Evolutionary conservation across 1,139 yeast species (phyloP).

Genomic region (Martiniozyma asiatica): DNA sequence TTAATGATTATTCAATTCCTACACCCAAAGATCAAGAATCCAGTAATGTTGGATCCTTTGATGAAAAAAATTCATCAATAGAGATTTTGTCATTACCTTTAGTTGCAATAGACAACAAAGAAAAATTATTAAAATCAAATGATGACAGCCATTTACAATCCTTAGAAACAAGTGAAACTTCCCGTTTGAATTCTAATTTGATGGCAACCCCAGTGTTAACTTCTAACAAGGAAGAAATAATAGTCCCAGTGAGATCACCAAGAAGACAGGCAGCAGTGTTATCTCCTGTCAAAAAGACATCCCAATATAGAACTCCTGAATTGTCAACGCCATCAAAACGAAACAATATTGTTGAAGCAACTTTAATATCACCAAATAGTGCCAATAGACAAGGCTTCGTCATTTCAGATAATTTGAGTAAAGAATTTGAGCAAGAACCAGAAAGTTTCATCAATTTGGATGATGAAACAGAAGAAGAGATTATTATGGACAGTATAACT

Average conservation of each 20-base stretch:
- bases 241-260: slow-evolving; percentile 12
- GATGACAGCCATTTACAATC: too few relatives aligned
- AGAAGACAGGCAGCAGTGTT: slow-evolving; percentile 7
- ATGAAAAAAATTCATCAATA: too few relatives aligned
- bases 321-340: slow-evolving; percentile 10
- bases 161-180: too few relatives aligned
- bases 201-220: slow-evolving; percentile 5
- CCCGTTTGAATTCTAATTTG: too few relatives aligned
- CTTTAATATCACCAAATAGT: slow-evolving; percentile 6
- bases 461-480: slow-evolving; percentile 14
- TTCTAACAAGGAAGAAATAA: too few relatives aligned
- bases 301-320: slow-evolving; percentile 13
- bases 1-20: slow-evolving; percentile 9
- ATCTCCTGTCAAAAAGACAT: slow-evolving; percentile 10
- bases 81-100: too few relatives aligned
- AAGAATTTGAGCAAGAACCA: slow-evolving; percentile 10
- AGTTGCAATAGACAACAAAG: too few relatives aligned
- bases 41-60: too few relatives aligned
- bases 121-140: too few relatives aligned
- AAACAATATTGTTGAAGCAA: slow-evolving; percentile 1
- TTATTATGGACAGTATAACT: slow-evolving; percentile 5
- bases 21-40: too few relatives aligned
- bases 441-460: slow-evolving; percentile 17
- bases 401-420: slow-evolving; percentile 6
- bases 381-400: slow-evolving; percentile 8